Conservation (phyloP, 805 yeast species). For the Sugiyamaella americana region DNA sequence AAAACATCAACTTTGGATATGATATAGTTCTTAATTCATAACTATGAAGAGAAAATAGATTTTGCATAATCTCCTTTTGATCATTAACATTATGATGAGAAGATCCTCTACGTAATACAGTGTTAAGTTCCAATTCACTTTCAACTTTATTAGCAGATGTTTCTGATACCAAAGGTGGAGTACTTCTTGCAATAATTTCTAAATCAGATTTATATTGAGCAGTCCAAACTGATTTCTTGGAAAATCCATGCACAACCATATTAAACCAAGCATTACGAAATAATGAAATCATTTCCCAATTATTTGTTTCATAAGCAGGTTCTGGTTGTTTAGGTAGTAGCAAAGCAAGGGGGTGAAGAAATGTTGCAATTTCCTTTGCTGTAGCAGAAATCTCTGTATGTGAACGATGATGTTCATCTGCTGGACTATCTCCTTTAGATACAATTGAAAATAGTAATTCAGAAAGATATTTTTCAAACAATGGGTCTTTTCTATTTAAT, state of each 20-base stretch:
- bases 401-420: constrained; percentile 71
- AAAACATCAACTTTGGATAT: constrained; percentile 75
- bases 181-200: constrained; percentile 68
- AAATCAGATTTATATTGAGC: constrained; percentile 44
- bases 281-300: constrained; percentile 47
- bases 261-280: constrained; percentile 94
- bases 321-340: constrained; percentile 57
- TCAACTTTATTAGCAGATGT: constrained; percentile 77
- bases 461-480: constrained; percentile 51
- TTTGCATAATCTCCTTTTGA: constrained; percentile 45
- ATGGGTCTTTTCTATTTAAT: constrained; percentile 33
- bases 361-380: constrained; percentile 62
- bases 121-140: constrained; percentile 85
- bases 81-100: constrained; percentile 72
- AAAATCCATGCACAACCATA: constrained; percentile 82
- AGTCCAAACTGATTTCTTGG: constrained; percentile 45
- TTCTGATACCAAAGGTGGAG: constrained; percentile 86
- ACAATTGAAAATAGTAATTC: constrained; percentile 64
- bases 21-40: constrained; percentile 52
- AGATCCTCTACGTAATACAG: constrained; percentile 83
- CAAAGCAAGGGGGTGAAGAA: constrained; percentile 68
- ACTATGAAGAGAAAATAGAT: constrained; percentile 41
- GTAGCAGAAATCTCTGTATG: constrained; percentile 36
- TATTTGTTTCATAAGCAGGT: constrained; percentile 38
- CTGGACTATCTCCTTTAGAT: constrained; percentile 72